Percentiles rank a stretch among this genome's conserved stretches.
Evolutionary conservation across 2,329 filamentous ascomycete genomes (phyloP).

Genomic region (Fusarium sp.): DNA sequence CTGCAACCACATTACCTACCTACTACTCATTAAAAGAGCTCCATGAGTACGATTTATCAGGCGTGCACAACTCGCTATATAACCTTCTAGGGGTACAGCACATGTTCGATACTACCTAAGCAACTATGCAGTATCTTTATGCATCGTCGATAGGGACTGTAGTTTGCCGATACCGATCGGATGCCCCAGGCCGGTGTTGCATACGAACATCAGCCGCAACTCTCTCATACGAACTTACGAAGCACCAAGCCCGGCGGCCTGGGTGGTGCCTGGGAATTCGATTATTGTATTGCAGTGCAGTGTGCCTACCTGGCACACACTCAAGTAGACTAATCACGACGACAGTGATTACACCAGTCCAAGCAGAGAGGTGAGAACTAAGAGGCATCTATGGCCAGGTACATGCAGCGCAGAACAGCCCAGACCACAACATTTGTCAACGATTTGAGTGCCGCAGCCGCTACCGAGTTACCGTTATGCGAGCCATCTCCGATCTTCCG

Average conservation of each 20-base stretch:
- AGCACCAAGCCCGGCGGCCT: not conserved
- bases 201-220: not conserved
- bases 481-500: constrained; percentile 12
- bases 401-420: not conserved
- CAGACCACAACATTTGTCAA: not conserved
- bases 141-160: not conserved
- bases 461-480: constrained; percentile 2
- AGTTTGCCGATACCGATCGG: not conserved
- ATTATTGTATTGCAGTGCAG: not conserved
- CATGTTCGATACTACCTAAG: not conserved
- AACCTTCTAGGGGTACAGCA: not conserved
- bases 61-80: not conserved
- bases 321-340: too few species aligned
- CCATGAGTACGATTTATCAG: not conserved
- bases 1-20: not conserved
- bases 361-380: not conserved
- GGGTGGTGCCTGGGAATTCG: not conserved
- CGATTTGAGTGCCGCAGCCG: not conserved
- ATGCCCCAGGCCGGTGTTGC: not conserved
- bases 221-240: not conserved
- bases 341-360: not conserved
- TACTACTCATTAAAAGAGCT: not conserved
- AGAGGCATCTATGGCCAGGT: not conserved
- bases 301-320: not conserved
- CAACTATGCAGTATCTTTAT: not conserved